Conservation (phyloP, 345 rosid species). For the Corchorus capsularis region DNA sequence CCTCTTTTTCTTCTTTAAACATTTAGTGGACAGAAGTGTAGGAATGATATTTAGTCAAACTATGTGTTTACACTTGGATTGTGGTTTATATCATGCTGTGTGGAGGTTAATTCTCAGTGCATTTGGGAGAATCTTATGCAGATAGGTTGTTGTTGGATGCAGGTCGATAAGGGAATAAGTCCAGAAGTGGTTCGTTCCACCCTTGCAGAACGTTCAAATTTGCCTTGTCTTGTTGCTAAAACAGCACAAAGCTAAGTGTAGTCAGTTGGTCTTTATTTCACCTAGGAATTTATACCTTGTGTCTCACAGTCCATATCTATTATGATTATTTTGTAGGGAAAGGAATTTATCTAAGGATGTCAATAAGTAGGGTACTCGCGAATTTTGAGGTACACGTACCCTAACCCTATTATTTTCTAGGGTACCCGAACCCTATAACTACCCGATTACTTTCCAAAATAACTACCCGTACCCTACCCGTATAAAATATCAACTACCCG, state of each 20-base stretch:
- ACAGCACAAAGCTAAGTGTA: conserved; percentile 70
- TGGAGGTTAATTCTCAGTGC: conserved; percentile 1
- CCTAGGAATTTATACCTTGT: conserved; percentile 3
- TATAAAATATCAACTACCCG: too few relatives aligned
- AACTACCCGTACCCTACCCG: too few relatives aligned
- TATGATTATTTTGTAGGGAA: neutral
- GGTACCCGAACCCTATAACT: too few relatives aligned
- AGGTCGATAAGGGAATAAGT: conserved; percentile 85
- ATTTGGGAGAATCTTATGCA: neutral
- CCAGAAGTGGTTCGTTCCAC: conserved; percentile 89
- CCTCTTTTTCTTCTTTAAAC: neutral
- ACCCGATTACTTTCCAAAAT: too few relatives aligned
- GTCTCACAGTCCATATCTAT: neutral
- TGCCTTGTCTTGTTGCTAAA: conserved; percentile 84
- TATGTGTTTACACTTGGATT: neutral
- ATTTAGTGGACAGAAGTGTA: neutral
- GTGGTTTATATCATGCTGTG: neutral
- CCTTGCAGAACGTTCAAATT: conserved; percentile 74
- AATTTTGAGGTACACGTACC: too few relatives aligned
- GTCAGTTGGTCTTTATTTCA: conserved; percentile 1
- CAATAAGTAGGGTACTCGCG: too few relatives aligned
- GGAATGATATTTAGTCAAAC: neutral
- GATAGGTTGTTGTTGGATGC: conserved; percentile 23
- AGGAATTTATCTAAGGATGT: too few relatives aligned
- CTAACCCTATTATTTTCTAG: too few relatives aligned